Base-by-base conservation (phyloP, 495 filamentous ascomycete genomes). In the Aspergillus diversus region DNA sequence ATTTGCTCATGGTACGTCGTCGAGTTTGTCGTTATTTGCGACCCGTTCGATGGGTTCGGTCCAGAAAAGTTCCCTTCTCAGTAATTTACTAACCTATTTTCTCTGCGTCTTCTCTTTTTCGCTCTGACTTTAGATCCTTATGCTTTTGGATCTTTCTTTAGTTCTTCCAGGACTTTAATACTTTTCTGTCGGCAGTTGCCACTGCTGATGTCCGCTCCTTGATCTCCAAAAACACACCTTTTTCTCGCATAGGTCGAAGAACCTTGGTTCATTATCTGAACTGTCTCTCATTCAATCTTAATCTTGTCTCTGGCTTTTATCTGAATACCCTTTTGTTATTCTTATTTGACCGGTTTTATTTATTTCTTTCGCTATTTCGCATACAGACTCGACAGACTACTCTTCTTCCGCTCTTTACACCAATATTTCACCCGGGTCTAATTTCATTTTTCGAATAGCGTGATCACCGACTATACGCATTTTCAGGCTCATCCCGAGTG, bases 181-280 rank as follows among this genome's bases (percentile, higher is more conserved):
- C 46, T 65, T 42, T 51, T 60, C 68, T 66, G 69, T 73, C 70
- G 61, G 63, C 66, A 70, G 65, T 51, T 54, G 17, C 51, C 42
- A 49, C 69, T 63, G 66, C 63, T 68, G 67, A 73, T 69, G 70
- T 75, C 70, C 72, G 50, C 68, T 75, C 72, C 60, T 75, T 75
- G 62, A 55, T 65, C 49, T 59, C 61, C 32, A 39, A 49, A 60
- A 60, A 50, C 39, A 33, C n/a, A 31, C 31, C 43, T n/a, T 39
- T 7, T 7, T 52, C 47, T 57, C 35, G 33, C 42, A 47, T 43
- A 56, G 21, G 47, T 51, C 13, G 39, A 63, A 54, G 35, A 37
- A 37, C 32, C 16, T 50, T 9, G 47, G 47, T 50, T 50, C 47
- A 50, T 17, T 50, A 17, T 21, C 21, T 27, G 27, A 57, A 57